Conservation (phyloP, 2,329 filamentous ascomycete species). For the Colletotrichum musicola region DNA sequence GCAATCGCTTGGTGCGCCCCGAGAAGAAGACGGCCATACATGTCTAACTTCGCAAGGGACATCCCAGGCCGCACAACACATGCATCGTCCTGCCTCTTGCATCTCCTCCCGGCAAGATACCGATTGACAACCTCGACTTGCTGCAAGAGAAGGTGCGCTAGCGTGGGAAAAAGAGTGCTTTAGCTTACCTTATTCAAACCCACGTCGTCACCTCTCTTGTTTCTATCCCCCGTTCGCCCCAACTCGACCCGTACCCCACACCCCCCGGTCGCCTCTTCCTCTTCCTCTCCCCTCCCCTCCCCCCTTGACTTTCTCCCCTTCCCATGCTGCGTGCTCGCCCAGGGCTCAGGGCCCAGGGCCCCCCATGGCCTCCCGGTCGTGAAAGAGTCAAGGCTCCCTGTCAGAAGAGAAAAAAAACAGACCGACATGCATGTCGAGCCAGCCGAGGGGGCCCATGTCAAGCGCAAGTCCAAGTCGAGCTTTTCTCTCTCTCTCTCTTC, state of each 20-base stretch:
- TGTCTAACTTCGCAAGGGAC: conserved; percentile 10
- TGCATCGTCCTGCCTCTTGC: conserved; percentile 2
- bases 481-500: conserved; percentile 34
- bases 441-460: conserved; percentile 27
- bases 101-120: background rate
- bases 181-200: conserved; percentile 10
- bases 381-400: conserved; percentile 38
- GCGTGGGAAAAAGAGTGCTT: background rate
- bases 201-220: conserved; percentile 25
- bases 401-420: conserved; percentile 38
- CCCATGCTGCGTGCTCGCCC: conserved; percentile 44
- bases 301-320: conserved; percentile 40
- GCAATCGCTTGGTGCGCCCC: too few species aligned
- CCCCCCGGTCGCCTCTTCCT: conserved; percentile 18
- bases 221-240: conserved; percentile 34
- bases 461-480: conserved; percentile 34
- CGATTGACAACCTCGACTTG: conserved; percentile 10
- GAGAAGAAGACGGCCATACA: background rate
- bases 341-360: conserved; percentile 19
- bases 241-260: conserved; percentile 34
- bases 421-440: conserved; percentile 34
- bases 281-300: conserved; percentile 36
- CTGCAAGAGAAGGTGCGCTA: background rate
- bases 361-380: conserved; percentile 30
- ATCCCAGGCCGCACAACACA: conserved; percentile 18